Percentiles rank a stretch among this genome's conserved stretches.
Conservation (phyloP, 2,329 filamentous ascomycete species). For the Alternaria consortialis region DNA sequence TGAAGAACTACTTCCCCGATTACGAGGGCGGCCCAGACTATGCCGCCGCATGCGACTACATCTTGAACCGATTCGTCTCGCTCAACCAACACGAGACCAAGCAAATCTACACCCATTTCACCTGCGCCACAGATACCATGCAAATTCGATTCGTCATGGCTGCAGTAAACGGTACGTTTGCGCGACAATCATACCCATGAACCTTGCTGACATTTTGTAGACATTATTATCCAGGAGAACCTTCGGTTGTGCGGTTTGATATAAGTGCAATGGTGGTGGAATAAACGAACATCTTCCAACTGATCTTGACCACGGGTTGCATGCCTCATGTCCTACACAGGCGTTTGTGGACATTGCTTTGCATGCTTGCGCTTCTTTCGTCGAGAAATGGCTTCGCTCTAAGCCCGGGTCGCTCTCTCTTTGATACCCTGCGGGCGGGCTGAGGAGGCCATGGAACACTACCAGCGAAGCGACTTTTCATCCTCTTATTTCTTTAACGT, state of each 20-base stretch:
- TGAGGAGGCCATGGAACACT: constrained; percentile 26
- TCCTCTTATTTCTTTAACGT: constrained; percentile 17
- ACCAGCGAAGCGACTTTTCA: constrained; percentile 31
- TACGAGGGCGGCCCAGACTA: constrained; percentile 94
- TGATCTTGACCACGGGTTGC: constrained; percentile 48
- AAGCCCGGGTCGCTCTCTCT: constrained; percentile 42
- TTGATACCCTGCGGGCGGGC: constrained; percentile 48
- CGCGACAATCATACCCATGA: not conserved
- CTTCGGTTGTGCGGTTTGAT: constrained; percentile 96
- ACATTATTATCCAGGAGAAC: constrained; percentile 99
- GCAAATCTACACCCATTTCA: constrained; percentile 99
- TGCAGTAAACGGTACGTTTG: constrained; percentile 86
- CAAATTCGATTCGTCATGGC: constrained; percentile 99
- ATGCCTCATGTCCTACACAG: constrained; percentile 49
- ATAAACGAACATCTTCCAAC: constrained; percentile 39
- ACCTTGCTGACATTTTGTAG: constrained; percentile 64
- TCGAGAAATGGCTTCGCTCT: constrained; percentile 43
- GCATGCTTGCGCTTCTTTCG: constrained; percentile 31
- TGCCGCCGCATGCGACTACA: constrained; percentile 95
- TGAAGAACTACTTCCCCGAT: constrained; percentile 80
- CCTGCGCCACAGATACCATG: constrained; percentile 96
- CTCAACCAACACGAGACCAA: constrained; percentile 99
- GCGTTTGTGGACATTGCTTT: constrained; percentile 49
- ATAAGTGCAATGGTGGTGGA: constrained; percentile 61
- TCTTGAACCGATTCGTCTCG: constrained; percentile 97